A percentile compares a stretch with the other conserved stretches of the same genome.
These are phyloP conservation scores for Cucurbita moschata DNA, from an alignment of 306 rosid genomes.

Conservation along the genomic window DNA sequence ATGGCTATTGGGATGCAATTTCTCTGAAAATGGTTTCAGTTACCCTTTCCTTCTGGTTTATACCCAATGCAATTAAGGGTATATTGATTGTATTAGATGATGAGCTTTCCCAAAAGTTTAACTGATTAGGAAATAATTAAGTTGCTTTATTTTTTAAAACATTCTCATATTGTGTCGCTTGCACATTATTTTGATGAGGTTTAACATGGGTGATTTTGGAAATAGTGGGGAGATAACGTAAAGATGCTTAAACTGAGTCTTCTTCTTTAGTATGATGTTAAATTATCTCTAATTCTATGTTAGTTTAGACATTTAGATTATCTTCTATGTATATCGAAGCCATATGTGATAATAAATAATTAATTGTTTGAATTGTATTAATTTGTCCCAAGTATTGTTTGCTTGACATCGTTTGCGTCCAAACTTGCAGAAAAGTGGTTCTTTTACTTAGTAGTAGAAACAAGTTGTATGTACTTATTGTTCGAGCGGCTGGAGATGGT, in stretches of 20 bases:
- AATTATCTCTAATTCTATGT: not conserved
- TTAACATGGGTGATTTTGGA: not conserved
- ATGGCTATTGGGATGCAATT: not conserved
- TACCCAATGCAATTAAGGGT: not conserved
- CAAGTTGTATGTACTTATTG: slow-evolving; percentile 60
- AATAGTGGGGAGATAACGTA: not conserved
- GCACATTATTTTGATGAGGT: not conserved
- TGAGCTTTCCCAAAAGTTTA: not conserved
- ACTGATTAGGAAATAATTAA: not conserved
- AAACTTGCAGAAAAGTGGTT: slow-evolving; percentile 53
- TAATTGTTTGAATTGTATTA: not conserved
- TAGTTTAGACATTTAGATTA: not conserved
- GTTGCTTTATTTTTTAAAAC: not conserved
- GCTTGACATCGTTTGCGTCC: not conserved
- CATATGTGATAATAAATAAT: not conserved
- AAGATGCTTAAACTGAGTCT: not conserved
- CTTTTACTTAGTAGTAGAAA: slow-evolving; percentile 60
- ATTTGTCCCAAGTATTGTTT: not conserved
- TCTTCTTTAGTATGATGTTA: not conserved
- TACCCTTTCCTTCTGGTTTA: not conserved
- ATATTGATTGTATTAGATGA: not conserved
- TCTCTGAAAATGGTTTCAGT: not conserved
- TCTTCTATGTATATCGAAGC: not conserved
- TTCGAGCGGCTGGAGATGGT: slow-evolving; percentile 33
- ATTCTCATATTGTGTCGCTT: not conserved